A percentile compares a stretch with the other conserved stretches of the same genome.
Conservation (phyloP, 176 grass and related monocot genomes). For the Triticum urartu region DNA sequence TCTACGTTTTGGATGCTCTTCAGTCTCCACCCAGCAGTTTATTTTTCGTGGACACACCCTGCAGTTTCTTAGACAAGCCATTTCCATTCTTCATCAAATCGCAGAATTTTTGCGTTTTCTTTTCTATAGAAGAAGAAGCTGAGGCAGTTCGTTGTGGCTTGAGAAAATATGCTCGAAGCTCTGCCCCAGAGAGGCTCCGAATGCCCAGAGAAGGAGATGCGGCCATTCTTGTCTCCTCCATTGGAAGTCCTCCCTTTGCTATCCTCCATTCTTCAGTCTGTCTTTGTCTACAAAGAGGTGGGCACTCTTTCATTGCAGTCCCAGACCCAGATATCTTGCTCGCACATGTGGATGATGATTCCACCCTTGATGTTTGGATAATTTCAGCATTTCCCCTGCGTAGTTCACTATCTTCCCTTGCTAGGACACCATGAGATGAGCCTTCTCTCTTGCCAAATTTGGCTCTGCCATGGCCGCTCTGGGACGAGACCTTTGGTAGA, state of each 20-base stretch:
- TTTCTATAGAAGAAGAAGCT: neutral
- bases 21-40: neutral
- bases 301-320: neutral
- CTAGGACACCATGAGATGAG: constrained; percentile 9
- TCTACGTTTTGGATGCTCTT: neutral
- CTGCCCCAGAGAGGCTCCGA: neutral
- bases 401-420: neutral
- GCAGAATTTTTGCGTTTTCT: neutral
- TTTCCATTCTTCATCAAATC: neutral
- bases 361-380: neutral
- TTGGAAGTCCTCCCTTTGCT: neutral
- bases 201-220: neutral
- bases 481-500: neutral
- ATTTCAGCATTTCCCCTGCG: neutral
- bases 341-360: neutral
- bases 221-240: neutral
- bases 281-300: neutral
- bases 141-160: neutral
- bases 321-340: neutral
- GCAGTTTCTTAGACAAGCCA: neutral
- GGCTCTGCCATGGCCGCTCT: neutral
- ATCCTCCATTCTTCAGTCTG: neutral
- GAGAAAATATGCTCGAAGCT: neutral
- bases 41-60: neutral
- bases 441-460: neutral